Base-by-base conservation (phyloP, 345 rosid genomes). In the Salix dunnii region DNA sequence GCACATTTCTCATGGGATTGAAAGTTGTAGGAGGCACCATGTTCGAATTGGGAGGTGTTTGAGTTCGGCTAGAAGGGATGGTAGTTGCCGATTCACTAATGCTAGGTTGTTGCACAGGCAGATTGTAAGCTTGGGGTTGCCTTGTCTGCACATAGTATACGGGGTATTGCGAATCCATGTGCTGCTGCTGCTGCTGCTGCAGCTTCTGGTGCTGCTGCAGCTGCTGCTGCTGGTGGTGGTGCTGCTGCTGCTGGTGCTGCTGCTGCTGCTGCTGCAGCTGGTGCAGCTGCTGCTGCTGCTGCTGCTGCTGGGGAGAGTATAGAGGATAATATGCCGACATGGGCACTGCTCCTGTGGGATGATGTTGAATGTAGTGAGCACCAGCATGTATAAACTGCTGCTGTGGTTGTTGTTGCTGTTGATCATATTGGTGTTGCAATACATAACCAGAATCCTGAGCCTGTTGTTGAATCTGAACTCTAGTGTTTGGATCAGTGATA, bases 251-350 rank as follows among this genome's bases (percentile, higher is more conserved):
- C 35, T 5, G 35, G 6, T 33, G 35, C 5, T 33, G 35, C 35
- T 33, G 35, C 35, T 4, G 35, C 35, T 33, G 35, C 35, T 4
- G 35, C 35, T 33, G 35, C 35, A 4, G 35, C 6, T 33, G 35
- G 1, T 33, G 35, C 35, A 4, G 35, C 35, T 33, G 35, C 35
- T 33, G 35, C 35, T 4, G 35, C 35, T 33, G 89, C 51, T 83
- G 80, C n/a, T 90, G 96, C 73, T 92, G 98, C 83, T 89, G 98
- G 30, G 96, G 81, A 36, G 94, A 88, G 77, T 92, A 96, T 7
- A 93, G 82, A 36, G 89, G 89, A 77, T 89, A 90, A 85, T 96
- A 93, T 40, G 92, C 85, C 2, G 89, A 77, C 20, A 91, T 76
- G 0, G 96, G 96, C 79, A 87, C 81, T n/a, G 84, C 86, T 55